Evolutionary conservation across 148 eudicot genomes (phyloP), one percentile per base, ranked within the genome.

Genomic region (Pharnaceum exiguum): DNA sequence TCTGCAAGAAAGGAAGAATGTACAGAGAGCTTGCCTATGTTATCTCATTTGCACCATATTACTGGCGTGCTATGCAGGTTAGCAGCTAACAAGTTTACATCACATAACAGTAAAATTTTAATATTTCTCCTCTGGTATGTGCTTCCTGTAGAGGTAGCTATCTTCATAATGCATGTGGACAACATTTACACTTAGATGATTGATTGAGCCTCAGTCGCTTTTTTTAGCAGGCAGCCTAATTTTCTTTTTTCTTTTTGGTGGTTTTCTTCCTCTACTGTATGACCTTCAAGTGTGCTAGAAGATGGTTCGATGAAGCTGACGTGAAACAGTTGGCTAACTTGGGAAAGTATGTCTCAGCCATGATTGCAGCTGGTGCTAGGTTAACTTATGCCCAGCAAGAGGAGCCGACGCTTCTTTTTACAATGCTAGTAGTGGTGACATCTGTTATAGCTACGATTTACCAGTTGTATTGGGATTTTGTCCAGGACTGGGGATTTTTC

Each of bases 31-130:
- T 85, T 18, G 95, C 86, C 4, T 93, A 93, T 57, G 81, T 93
- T 19, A 81, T 93, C 77, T 93, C 99, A 8, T 93, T 93, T 38
- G 84, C 99, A 1, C 99, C 99, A 1, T 93, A 93, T 59, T 93
- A 83, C 43, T 93, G 95, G 95, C 95, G 96, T 29, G 99, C 99
- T 13, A 85, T 88, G 96, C 99, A 91, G 87, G 98, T 91, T 76
- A 38, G 37, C n/a, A 32, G 31, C n/a, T n/a, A n/a, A n/a, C n/a
- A n/a, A n/a, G n/a, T n/a, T n/a, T n/a, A n/a, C n/a, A n/a, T n/a
- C n/a, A n/a, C n/a, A n/a, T n/a, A n/a, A n/a, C n/a, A n/a, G n/a
- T n/a, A n/a, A n/a, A n/a, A n/a, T n/a, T n/a, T n/a, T n/a, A n/a
- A n/a, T n/a, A n/a, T n/a, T n/a, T n/a, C n/a, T n/a, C n/a, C n/a